Conservation (phyloP, 805 yeast genomes). For the Candida maris region DNA sequence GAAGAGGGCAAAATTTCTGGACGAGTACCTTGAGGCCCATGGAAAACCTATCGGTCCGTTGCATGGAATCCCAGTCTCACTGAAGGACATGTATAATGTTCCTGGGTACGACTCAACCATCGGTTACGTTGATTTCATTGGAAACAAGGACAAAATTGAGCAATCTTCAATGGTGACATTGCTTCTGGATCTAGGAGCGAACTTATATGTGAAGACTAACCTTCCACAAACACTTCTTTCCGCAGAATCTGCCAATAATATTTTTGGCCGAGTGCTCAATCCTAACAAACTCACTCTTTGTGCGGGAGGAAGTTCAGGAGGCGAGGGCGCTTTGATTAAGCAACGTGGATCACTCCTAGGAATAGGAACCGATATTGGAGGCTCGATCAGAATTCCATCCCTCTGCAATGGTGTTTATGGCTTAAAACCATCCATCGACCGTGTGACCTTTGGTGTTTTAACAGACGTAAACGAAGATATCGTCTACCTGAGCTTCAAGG, state of each 20-base stretch:
- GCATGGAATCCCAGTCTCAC: conserved; percentile 39
- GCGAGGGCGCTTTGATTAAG: conserved; percentile 55
- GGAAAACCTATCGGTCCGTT: conserved; percentile 22
- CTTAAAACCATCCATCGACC: conserved; percentile 42
- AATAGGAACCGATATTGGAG: conserved; percentile 61
- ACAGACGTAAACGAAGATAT: conserved; percentile 18
- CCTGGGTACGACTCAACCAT: conserved; percentile 32
- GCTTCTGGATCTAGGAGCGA: conserved; percentile 25
- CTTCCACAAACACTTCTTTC: conserved; percentile 57
- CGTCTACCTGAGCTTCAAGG: conserved; percentile 26
- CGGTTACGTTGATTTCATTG: conserved; percentile 12
- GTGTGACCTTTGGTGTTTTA: conserved; percentile 28
- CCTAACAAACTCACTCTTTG: conserved; percentile 47
- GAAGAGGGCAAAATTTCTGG: conserved; percentile 20
- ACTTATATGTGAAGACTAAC: conserved; percentile 9
- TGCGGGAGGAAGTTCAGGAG: conserved; percentile 61
- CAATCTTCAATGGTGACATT: conserved; percentile 20
- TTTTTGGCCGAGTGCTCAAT: conserved; percentile 48
- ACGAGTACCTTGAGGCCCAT: conserved; percentile 8
- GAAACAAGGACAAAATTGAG: conserved; percentile 6
- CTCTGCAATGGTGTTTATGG: conserved; percentile 53
- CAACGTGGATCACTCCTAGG: conserved; percentile 54
- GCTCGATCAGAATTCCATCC: conserved; percentile 55
- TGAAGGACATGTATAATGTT: conserved; percentile 46
- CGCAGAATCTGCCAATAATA: conserved; percentile 45